Evolutionary conservation across 495 filamentous ascomycete species (phyloP).

Genomic region (Podospora tetraspora): DNA sequence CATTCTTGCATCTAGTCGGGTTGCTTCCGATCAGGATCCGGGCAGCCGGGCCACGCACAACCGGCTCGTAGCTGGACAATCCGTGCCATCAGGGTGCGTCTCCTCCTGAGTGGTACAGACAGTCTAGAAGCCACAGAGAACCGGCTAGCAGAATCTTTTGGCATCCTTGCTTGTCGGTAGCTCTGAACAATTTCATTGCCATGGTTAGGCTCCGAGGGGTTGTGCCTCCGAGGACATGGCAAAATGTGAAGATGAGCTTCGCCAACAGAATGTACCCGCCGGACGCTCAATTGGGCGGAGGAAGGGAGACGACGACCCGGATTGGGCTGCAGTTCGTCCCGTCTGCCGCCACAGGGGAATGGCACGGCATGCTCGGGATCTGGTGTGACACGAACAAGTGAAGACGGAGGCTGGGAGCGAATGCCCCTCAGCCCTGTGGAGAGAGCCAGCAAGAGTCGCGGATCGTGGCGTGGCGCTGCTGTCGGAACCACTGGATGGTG

Average conservation of each 20-base stretch:
- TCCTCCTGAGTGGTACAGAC: not conserved
- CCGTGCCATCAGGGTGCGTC: not conserved
- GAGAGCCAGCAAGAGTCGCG: conserved; percentile 7
- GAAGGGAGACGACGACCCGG: too few species aligned
- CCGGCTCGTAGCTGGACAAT: conserved; percentile 1
- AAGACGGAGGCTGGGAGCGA: conserved; percentile 5
- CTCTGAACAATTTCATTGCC: not conserved
- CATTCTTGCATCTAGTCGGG: conserved; percentile 5
- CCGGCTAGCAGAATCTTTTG: not conserved
- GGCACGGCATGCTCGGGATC: not conserved
- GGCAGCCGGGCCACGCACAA: conserved; percentile 6
- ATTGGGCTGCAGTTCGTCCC: too few species aligned
- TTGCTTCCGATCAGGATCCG: conserved; percentile 6
- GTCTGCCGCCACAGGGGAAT: too few species aligned
- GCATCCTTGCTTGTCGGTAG: not conserved
- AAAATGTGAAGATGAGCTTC: not conserved
- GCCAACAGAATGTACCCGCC: not conserved
- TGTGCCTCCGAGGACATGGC: not conserved
- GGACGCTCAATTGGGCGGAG: not conserved
- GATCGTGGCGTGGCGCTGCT: conserved; percentile 17
- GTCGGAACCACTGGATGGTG: not conserved
- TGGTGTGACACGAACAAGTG: not conserved
- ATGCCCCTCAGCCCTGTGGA: conserved; percentile 11
- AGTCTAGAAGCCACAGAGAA: not conserved
- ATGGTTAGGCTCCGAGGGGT: not conserved